Base-by-base conservation (phyloP, 345 rosid species). In the Salix arbutifolia region DNA sequence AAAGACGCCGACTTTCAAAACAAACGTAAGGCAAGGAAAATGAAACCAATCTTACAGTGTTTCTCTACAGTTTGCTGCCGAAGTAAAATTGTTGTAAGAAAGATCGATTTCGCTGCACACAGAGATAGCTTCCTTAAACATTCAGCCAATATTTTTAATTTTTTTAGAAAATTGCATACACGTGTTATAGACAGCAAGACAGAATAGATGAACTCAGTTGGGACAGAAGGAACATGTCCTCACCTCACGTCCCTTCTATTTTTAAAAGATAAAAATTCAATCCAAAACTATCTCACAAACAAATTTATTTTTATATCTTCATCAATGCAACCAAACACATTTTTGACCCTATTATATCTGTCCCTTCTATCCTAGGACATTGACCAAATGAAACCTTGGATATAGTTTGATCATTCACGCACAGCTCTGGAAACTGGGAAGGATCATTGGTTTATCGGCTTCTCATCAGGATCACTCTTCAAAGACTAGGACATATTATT, bases 21-120 rank as follows among this genome's bases (percentile, higher is more conserved):
- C 10, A n/a, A 8, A 56, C 5, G 1, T 0, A 53, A 53, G 60
- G 9, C 61, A 53, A 21, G 4, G 61, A 53, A 53, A 53, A 21
- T 6, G 25, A 53, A 53, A 23, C 8, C 25, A 53, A 3, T 26
- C 62, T 38, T 23, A 69, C 72, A 23, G 72, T 69, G 72, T 19
- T 4, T 69, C 78, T 12, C 52, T 30, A 35, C 72, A 67, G 11
- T n/a, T 30, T 44, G 78, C 0, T 37, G 37, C 19, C 37, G 3
- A 53, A 12, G 78, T 75, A 25, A 75, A 75, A 75, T 75, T 75
- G 44, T 75, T 75, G 66, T 30, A 67, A 33, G 78, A 75, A 53
- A 75, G 71, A 52, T 75, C 78, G 2, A 75, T 44, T 50, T 26
- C 53, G 52, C 78, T 75, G 66, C 72, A 67, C 61, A 23, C 58